Evolutionary conservation across 2,329 filamentous ascomycete genomes (phyloP).

Genomic region (Penicillium hordei): DNA sequence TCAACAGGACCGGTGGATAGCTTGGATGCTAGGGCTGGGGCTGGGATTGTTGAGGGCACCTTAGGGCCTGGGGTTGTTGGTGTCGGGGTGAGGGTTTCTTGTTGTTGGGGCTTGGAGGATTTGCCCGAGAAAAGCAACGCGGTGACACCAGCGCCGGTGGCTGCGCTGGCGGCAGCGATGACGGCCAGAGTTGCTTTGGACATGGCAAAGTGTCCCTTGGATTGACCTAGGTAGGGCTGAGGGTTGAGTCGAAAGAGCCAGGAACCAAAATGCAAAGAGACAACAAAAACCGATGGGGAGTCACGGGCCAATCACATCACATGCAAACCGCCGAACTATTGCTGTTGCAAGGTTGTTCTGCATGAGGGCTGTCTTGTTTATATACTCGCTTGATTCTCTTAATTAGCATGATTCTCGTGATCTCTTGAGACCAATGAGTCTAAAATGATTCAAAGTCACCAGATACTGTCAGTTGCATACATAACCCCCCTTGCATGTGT

Average conservation of each 20-base stretch:
- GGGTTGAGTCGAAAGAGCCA: conserved; percentile 2
- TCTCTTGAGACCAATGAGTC: not conserved
- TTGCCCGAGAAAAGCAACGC: conserved; percentile 64
- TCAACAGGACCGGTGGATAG: conserved; percentile 56
- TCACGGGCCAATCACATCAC: conserved; percentile 29
- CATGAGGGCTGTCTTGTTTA: not conserved
- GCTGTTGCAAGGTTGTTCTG: not conserved
- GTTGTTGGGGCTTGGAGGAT: conserved; percentile 27
- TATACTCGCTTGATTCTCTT: not conserved
- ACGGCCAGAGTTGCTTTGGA: conserved; percentile 75
- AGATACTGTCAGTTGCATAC: not conserved
- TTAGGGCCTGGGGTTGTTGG: conserved; percentile 29
- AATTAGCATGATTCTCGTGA: not conserved
- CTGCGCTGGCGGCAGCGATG: conserved; percentile 73
- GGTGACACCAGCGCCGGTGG: conserved; percentile 72
- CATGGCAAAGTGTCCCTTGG: conserved; percentile 53
- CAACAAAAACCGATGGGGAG: conserved; percentile 13
- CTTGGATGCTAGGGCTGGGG: conserved; percentile 20
- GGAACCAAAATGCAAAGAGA: conserved; percentile 6
- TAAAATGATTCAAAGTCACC: not conserved
- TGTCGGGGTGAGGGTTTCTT: conserved; percentile 30
- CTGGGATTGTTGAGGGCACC: conserved; percentile 32
- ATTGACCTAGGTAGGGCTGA: not conserved
- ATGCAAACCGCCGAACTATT: conserved; percentile 1
- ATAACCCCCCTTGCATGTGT: not conserved